These are phyloP conservation scores for Kluyveromyces dobzhanskii DNA, from an alignment of 805 yeast genomes.

Conservation along the genomic window DNA sequence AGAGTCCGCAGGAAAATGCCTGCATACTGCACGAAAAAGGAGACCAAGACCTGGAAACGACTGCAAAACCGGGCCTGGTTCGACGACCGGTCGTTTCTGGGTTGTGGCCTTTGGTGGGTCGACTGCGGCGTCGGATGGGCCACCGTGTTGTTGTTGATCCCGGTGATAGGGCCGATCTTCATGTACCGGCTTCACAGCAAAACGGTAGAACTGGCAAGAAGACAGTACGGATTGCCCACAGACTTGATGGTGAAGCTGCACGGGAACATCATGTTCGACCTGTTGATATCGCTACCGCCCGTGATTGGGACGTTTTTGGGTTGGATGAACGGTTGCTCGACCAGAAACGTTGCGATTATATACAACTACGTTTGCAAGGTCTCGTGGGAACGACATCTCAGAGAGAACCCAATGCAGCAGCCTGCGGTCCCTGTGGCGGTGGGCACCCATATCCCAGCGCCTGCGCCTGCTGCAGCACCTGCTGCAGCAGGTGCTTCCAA, in stretches of 20 bases:
- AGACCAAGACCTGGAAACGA: conserved; percentile 60
- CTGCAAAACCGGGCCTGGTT: conserved; percentile 78
- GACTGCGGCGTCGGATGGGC: conserved; percentile 68
- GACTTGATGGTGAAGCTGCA: conserved; percentile 60
- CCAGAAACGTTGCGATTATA: conserved; percentile 79
- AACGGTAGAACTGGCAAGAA: conserved; percentile 50
- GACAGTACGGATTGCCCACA: conserved; percentile 47
- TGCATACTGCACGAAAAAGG: conserved; percentile 45
- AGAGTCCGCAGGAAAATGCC: conserved; percentile 54
- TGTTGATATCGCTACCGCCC: conserved; percentile 71
- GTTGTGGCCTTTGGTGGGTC: conserved; percentile 68
- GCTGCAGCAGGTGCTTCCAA: too few relatives aligned
- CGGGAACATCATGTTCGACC: conserved; percentile 66
- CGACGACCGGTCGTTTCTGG: conserved; percentile 77
- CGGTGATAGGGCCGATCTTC: conserved; percentile 74
- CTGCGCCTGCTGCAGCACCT: too few relatives aligned
- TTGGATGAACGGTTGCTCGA: conserved; percentile 81
- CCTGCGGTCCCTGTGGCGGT: background rate
- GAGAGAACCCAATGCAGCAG: background rate
- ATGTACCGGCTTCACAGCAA: conserved; percentile 77
- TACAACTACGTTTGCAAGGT: conserved; percentile 33
- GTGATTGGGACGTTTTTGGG: conserved; percentile 66
- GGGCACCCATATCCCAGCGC: too few relatives aligned
- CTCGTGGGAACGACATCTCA: background rate
- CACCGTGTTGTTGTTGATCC: conserved; percentile 63